Base-by-base conservation (phyloP, 2,329 filamentous ascomycete genomes). In the Colletotrichum karsti region DNA sequence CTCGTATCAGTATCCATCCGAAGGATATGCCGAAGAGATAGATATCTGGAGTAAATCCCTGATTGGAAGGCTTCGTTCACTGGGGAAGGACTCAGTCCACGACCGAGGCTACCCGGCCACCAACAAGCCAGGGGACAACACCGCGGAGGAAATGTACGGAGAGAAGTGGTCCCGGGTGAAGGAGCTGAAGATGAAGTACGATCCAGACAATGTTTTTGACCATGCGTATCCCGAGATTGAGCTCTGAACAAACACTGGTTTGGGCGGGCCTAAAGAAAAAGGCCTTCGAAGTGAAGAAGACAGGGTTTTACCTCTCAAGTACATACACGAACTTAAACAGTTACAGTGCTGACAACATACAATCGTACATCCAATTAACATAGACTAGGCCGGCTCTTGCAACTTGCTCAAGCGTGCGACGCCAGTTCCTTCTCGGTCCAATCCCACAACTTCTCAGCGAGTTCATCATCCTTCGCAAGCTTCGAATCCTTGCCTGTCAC, bases 341-440 rank as follows among this genome's bases (percentile, higher is more conserved):
- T 18, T 53, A 22, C 30, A 35, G 7, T 35, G 30, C 30, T 37
- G 28, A 30, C 10, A 53, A 56, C 35, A 41, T 28, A 3, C 4
- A 7, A 33, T 63, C 30, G 26, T 63, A 41, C 53, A 58, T 22
- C 13, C 15, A 9, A 35, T 53, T 30, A n/a, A 37, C 13, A 15
- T 20, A 20, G 30, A 35, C 12, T 13, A 2, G 12, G 18, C 3
- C 18, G 4, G 18, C 26, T 22, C 24, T 30, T 13, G 13, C n/a
- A 30, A 28, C 6, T n/a, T 35, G 30, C 15, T 66, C 8, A 63
- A 26, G n/a, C 41, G 13, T 63, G 44, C 12, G 64, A 26, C 30
- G 58, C 66, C 30, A 79, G 56, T 67, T 80, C 77, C 44, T 73
- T 72, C 62, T 76, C 77, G 3, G 77, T 80, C 78, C 78, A 80